Percentiles rank a stretch among this genome's conserved stretches.
Evolutionary conservation across 257 asterid species (phyloP).

Genomic region (Plantago major): DNA sequence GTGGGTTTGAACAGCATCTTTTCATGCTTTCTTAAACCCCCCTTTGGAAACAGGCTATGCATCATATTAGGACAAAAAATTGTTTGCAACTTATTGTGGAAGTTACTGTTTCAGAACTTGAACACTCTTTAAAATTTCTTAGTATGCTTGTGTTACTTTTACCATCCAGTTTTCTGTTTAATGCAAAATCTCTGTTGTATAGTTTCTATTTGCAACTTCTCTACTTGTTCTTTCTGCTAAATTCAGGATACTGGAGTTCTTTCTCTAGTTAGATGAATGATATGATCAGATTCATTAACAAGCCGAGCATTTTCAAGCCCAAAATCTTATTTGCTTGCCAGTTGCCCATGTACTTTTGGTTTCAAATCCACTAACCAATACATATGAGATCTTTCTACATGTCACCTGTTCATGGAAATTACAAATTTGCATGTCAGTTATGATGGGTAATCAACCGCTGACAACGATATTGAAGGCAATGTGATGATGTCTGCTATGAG

Average conservation of each 20-base stretch:
- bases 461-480: not conserved
- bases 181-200: conserved; percentile 2
- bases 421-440: not conserved
- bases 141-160: not conserved
- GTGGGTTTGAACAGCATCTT: no score
- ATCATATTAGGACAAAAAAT: no score
- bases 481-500: conserved; percentile 1
- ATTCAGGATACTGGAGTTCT: no score
- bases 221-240: no score
- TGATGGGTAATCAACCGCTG: no score
- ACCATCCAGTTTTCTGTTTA: conserved; percentile 1
- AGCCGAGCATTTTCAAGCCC: no score
- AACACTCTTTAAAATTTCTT: not conserved
- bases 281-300: no score
- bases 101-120: not conserved
- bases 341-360: not conserved
- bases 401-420: not conserved
- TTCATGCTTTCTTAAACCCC: no score
- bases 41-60: no score
- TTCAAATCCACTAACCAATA: not conserved
- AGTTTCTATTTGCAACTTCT: not conserved
- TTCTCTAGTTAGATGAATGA: no score
- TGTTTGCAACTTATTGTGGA: not conserved
- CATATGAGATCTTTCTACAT: not conserved
- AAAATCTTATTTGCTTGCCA: not conserved